Evolutionary conservation across 306 rosid species (phyloP).

Genomic region (Begonia fuchsioides): DNA sequence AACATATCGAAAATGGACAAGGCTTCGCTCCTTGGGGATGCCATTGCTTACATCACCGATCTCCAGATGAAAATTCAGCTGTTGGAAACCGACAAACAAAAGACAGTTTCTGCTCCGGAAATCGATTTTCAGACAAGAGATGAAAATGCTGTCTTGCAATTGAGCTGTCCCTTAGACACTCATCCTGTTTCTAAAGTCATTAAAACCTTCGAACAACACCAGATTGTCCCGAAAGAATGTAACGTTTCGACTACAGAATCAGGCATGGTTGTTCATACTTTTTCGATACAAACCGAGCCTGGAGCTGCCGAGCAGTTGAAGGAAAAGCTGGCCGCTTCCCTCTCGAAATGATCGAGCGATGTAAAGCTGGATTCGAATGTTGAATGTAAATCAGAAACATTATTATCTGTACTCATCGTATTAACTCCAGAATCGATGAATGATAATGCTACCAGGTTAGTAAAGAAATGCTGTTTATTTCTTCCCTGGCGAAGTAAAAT

Average conservation of each 20-base stretch:
- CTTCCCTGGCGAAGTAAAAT: too few relatives aligned
- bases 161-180: slow-evolving; percentile 51
- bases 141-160: slow-evolving; percentile 60
- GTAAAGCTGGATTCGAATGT: not conserved
- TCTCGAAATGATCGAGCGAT: slow-evolving; percentile 24
- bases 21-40: slow-evolving; percentile 87
- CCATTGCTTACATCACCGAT: slow-evolving; percentile 72
- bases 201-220: slow-evolving; percentile 45
- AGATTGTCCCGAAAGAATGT: slow-evolving; percentile 50
- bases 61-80: slow-evolving; percentile 72
- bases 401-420: too few relatives aligned
- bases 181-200: slow-evolving; percentile 71
- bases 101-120: slow-evolving; percentile 28
- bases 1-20: slow-evolving; percentile 94
- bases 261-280: slow-evolving; percentile 47
- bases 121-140: slow-evolving; percentile 63
- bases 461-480: too few relatives aligned
- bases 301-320: slow-evolving; percentile 58
- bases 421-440: too few relatives aligned
- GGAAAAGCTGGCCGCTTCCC: slow-evolving; percentile 61
- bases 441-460: too few relatives aligned
- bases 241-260: slow-evolving; percentile 29
- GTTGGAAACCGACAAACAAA: slow-evolving; percentile 42
- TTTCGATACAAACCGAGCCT: slow-evolving; percentile 50
- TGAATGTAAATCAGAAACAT: too few relatives aligned